Evolutionary conservation across 208 protist genomes (phyloP).

Genomic region (Wallacemonas sp.): DNA sequence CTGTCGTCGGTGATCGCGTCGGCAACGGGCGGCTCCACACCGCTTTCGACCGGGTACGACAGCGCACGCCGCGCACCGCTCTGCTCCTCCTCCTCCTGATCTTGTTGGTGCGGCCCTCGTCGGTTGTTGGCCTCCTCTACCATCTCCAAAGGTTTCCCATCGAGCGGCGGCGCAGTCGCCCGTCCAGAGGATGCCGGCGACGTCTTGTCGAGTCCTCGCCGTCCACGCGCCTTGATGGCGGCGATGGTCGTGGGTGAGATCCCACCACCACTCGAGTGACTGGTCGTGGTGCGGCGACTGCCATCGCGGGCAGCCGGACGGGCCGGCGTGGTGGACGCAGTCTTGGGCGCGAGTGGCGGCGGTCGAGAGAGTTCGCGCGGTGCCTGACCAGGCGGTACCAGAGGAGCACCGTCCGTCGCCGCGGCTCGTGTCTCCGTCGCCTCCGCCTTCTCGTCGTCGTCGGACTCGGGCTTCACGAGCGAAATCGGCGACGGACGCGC

Average conservation of each 20-base stretch:
- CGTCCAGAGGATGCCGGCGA: background rate
- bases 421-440: no score
- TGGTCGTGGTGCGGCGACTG: no score
- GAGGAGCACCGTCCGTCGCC: no score
- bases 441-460: background rate
- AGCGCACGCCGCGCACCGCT: background rate
- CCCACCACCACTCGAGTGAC: no score
- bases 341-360: background rate
- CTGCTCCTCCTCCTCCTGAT: conserved; percentile 2
- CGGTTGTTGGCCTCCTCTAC: no score
- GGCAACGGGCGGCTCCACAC: no score
- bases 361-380: background rate
- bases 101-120: no score
- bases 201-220: background rate
- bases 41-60: background rate
- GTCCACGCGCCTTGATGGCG: conserved; percentile 2
- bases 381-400: no score
- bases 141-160: no score
- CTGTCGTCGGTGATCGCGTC: background rate
- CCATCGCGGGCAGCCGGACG: background rate
- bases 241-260: conserved; percentile 14
- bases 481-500: conserved; percentile 1
- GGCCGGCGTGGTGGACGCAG: background rate
- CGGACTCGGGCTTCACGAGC: background rate
- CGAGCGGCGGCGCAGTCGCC: background rate